A percentile compares a stretch with the other conserved stretches of the same genome.
These are phyloP conservation scores for Russula foetens DNA, from an alignment of 768 basidiomycete genomes.

Conservation along the genomic window DNA sequence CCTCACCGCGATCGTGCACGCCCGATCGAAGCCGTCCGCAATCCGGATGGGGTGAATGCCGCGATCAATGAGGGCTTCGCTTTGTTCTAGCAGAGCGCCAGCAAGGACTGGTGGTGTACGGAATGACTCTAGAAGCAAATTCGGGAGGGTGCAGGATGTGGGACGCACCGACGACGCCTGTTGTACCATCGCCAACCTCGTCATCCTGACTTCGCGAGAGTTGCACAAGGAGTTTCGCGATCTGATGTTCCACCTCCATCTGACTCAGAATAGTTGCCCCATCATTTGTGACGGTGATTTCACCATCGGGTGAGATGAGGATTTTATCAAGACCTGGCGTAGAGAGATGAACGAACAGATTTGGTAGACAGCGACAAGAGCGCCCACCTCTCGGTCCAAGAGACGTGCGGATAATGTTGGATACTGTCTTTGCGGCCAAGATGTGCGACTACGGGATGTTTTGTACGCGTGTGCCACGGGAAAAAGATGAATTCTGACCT, in stretches of 20 bases:
- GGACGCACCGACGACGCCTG: slow-evolving; percentile 91
- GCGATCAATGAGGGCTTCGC: slow-evolving; percentile 93
- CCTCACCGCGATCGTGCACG: slow-evolving; percentile 83
- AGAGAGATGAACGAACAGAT: not conserved
- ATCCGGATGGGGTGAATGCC: slow-evolving; percentile 99
- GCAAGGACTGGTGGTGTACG: slow-evolving; percentile 66
- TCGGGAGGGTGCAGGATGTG: not conserved
- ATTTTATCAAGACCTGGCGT: slow-evolving; percentile 85
- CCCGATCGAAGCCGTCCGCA: slow-evolving; percentile 96
- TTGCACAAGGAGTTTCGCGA: slow-evolving; percentile 95
- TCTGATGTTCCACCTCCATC: slow-evolving; percentile 99
- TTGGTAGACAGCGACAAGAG: slow-evolving; percentile 14
- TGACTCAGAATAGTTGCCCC: slow-evolving; percentile 97
- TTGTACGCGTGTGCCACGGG: not conserved
- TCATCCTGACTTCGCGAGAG: slow-evolving; percentile 98
- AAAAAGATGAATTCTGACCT: slow-evolving; percentile 41
- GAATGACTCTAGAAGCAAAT: not conserved
- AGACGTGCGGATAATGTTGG: slow-evolving; percentile 92
- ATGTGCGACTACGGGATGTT: slow-evolving; percentile 67
- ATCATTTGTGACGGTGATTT: slow-evolving; percentile 99
- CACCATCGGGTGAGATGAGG: slow-evolving; percentile 91
- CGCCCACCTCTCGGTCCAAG: slow-evolving; percentile 90
- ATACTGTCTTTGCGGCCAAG: slow-evolving; percentile 86
- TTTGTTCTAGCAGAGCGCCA: slow-evolving; percentile 93
- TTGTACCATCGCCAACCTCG: slow-evolving; percentile 98